These are phyloP conservation scores for Penicillium thymicola DNA, from an alignment of 2,329 filamentous ascomycete genomes.

Conservation along the genomic window DNA sequence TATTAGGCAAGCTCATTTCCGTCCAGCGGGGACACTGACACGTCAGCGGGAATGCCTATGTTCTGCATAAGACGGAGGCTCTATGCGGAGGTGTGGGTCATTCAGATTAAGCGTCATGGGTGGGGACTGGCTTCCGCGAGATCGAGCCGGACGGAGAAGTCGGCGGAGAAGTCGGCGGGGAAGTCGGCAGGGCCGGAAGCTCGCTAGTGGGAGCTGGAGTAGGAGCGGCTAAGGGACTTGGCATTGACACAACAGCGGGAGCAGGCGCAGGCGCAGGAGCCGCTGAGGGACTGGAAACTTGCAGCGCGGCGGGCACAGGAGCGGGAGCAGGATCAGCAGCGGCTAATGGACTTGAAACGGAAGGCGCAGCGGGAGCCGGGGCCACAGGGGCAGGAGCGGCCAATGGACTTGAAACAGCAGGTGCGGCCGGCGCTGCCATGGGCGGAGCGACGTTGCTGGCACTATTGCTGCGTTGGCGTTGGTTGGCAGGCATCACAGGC, in stretches of 20 bases:
- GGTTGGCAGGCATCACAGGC: conserved; percentile 37
- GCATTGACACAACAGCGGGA: conserved; percentile 14
- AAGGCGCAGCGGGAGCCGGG: conserved; percentile 24
- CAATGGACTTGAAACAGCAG: conserved; percentile 29
- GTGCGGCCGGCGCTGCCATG: conserved; percentile 14
- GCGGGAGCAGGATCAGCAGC: conserved; percentile 7
- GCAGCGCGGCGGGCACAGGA: conserved; percentile 14
- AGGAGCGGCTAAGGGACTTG: conserved; percentile 30
- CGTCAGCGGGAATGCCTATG: conserved; percentile 5
- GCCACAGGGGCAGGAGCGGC: conserved; percentile 17
- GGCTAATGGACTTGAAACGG: conserved; percentile 32
- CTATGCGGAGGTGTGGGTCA: conserved; percentile 6
- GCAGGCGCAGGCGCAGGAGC: conserved; percentile 4
- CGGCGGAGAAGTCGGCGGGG: conserved; percentile 34
- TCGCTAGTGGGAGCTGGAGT: conserved; percentile 36
- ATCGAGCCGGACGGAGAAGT: conserved; percentile 39
- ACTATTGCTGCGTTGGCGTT: conserved; percentile 46
- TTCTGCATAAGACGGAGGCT: conserved; percentile 2
- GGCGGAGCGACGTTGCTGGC: conserved; percentile 33
- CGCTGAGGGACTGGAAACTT: neutral
- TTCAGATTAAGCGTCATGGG: conserved; percentile 38
- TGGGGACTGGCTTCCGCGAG: conserved; percentile 56
- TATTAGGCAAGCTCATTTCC: conserved; percentile 16
- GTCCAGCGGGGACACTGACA: conserved; percentile 17
- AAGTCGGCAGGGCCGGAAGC: conserved; percentile 44